A percentile compares a stretch with the other conserved stretches of the same genome.
Conservation (phyloP, 1,139 yeast species). For the Kluyveromyces sp. region DNA sequence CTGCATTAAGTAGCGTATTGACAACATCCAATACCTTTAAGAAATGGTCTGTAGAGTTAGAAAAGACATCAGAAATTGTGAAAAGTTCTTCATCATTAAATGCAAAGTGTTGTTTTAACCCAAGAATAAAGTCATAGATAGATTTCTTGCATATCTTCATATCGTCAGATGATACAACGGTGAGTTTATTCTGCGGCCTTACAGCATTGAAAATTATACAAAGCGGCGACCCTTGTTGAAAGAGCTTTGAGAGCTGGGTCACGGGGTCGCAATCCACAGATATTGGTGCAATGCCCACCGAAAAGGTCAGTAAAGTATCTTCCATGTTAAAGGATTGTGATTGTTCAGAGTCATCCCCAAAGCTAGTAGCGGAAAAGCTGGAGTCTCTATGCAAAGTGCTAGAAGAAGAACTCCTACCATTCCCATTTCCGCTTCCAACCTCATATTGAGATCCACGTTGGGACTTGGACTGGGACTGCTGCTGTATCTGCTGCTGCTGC, state of each 20-base stretch:
- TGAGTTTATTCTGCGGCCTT: constrained; percentile 35
- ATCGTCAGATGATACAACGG: constrained; percentile 66
- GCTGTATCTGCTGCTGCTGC: constrained; percentile 26
- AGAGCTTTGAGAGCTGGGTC: constrained; percentile 78
- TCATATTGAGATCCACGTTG: constrained; percentile 21
- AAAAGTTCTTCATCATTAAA: constrained; percentile 77
- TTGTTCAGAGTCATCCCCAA: constrained; percentile 30
- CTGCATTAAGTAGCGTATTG: constrained; percentile 49
- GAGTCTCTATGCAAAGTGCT: constrained; percentile 4
- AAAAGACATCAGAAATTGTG: constrained; percentile 83
- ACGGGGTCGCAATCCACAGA: constrained; percentile 80
- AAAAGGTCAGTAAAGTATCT: constrained; percentile 43
- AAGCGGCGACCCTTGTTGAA: constrained; percentile 88
- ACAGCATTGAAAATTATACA: constrained; percentile 70
- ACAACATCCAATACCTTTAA: constrained; percentile 66
- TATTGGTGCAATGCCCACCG: constrained; percentile 72
- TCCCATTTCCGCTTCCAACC: constrained; percentile 9
- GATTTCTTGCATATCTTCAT: constrained; percentile 79
- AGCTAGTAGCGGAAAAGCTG: constrained; percentile 20
- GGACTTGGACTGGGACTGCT: constrained; percentile 15
- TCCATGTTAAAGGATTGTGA: constrained; percentile 25
- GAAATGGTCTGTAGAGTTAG: constrained; percentile 73
- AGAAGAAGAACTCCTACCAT: constrained; percentile 1
- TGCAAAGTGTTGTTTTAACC: constrained; percentile 70
- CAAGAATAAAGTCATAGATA: constrained; percentile 82